Base-by-base conservation (phyloP, 164 flowering plant genomes). In the Tetracentron sinense region DNA sequence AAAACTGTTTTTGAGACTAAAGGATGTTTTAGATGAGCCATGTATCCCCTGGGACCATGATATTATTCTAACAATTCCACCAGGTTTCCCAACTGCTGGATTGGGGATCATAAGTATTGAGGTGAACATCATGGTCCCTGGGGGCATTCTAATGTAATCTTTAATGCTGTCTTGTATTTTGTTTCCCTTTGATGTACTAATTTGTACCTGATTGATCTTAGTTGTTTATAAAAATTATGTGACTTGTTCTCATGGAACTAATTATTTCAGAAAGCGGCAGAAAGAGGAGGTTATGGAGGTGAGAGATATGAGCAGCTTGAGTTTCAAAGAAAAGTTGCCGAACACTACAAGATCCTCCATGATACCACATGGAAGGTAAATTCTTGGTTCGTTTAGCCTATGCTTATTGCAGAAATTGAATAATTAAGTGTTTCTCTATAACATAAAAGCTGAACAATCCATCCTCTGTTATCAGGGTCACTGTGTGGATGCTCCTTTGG, bases 271-370 rank as follows among this genome's bases (percentile, higher is more conserved):
- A 80, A 82, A 87, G 98, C 96, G 61, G 83, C 96, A 29, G 84
- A 87, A 76, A 83, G 98, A 75, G 92, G 96, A 60, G 92, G 89
- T 10, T 89, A 92, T 75, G 96, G 98, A 49, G 87, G 71, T 35
- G 98, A 92, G 80, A 82, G 91, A 69, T 89, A 92, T 54, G 98
- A 92, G 80, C 74, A 84, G 70, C 86, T 89, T 51, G 96, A 89
- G 60, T 92, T 92, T 74, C 96, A 89, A 74, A 80, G 42, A 64
- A 80, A 83, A 75, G 98, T 92, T 63, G 73, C 81, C 16, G 67
- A 77, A 46, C 65, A 74, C 54, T 92, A 89, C 68, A 66, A 73
- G 53, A 52, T 58, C 12, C 94, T 92, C 42, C 70, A 60, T 56
- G 96, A 87, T 80, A 54, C 72, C 31, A 75, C 88, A 11, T 92